Evolutionary conservation across 129 eudicot species (phyloP), one percentile per base, ranked within the genome.

Genomic region (Chrysanthemum seticuspe): DNA sequence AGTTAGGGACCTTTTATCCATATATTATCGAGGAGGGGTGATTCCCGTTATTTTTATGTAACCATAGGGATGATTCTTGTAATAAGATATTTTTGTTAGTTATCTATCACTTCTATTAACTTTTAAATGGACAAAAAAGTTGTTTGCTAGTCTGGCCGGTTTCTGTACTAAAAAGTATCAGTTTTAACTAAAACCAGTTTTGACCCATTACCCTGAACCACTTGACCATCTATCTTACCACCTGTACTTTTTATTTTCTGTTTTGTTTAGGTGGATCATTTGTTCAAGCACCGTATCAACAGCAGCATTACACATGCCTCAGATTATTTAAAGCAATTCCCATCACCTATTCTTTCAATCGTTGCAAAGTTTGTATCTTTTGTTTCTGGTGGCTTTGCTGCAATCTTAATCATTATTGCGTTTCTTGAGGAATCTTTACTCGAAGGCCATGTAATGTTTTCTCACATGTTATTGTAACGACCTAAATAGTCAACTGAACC

Each of bases 381-480:
- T 76, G 89, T 91, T n/a, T 86, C 96, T 56, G 97, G 97, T 74
- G 97, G 96, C 36, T 88, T 86, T 82, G 91, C 96, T 82, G 97
- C 97, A 36, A 84, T 91, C 25, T 80, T 91, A 57, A 88, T 91
- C 72, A 88, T 86, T 80, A 84, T 91, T 76, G 97, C 90, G 7
- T 91, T 91, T 68, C 83, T 91, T 14, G 96, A 91, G 31, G 97
- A 88, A 79, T 91, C 97, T 62, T 82, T 91, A 29, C 85, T 91
- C 80, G 96, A 91, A 87, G 92, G 97, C 88, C 97, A 91, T 81
- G 96, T 91, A 91, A 87, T 71, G 23, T 56, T 23, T 57, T 48
- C 62, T 55, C 57, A 40, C 59, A 48, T 29, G 45, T 63, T n/a
- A 55, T 79, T 31, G 15, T 34, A 66, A 51, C 18, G 19, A 2